Base-by-base conservation (phyloP, 192 early-diverging fungal species). In the Geranomyces variabilis region DNA sequence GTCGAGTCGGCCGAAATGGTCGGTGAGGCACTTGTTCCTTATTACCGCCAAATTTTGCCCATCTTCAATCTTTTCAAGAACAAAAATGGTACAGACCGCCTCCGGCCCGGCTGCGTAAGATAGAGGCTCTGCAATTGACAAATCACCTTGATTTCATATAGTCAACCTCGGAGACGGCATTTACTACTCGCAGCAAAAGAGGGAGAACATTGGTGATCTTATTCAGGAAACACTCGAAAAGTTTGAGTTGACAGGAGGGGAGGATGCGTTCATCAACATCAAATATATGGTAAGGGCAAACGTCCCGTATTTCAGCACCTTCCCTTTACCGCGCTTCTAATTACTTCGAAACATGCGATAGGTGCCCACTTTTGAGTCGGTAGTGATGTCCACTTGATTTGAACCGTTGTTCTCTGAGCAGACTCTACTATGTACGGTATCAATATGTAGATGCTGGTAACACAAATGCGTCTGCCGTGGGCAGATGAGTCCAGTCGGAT, bases 211-310 rank as follows among this genome's bases (percentile, higher is more conserved):
- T 75, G 86, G 86, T 15, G 86, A 88, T 70, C 71, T 88, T 47
- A 88, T 88, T 63, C 84, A 88, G 68, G 86, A 88, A 61, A 88
- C 86, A 14, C 75, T 88, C 15, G 86, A 88, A 59, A 88, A 88
- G 70, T 88, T 88, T 80, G 86, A 88, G 72, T 65, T 88, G 41
- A 84, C 82, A 0, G 86, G 86, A 22, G 86, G 86, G 21, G 86
- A 88, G 68, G 86, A 88, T 64, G 86, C 86, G n/a, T 88, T 88
- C 75, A 88, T 88, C 75, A 88, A 88, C 73, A 88, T 88, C 79
- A 88, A 88, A 71, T 88, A 88, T 72, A 88, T 88, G 86, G 83
- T 88, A 41, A 41, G 36, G 5, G 5, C 10, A 3, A 41, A 41
- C 36, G 10, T 41, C 0, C 79, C 79, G 49, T n/a, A n/a, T n/a